Evolutionary conservation across 495 filamentous ascomycete genomes (phyloP).

Genomic region (Pyrenula aspistea): DNA sequence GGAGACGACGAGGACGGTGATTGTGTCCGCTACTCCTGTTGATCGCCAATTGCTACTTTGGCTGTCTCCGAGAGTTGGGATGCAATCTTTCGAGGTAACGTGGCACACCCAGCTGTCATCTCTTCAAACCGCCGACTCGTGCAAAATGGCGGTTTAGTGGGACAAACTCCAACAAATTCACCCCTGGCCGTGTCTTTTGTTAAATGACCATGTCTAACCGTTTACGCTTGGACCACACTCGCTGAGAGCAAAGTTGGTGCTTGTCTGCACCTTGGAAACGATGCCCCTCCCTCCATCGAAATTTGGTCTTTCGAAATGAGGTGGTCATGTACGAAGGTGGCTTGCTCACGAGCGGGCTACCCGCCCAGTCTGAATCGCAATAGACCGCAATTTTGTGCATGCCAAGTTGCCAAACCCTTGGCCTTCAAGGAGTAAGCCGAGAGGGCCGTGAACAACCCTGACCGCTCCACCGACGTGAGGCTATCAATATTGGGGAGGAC

Average conservation of each 20-base stretch:
- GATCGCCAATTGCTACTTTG: not conserved
- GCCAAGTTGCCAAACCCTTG: not conserved
- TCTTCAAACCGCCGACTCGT: not conserved
- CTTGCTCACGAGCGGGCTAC: not conserved
- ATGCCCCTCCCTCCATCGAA: not conserved
- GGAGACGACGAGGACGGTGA: not conserved
- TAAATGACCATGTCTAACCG: not conserved
- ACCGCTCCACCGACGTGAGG: not conserved
- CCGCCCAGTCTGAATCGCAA: not conserved
- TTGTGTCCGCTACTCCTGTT: not conserved
- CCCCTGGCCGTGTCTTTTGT: not conserved
- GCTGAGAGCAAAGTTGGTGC: not conserved
- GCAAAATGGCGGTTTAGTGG: not conserved
- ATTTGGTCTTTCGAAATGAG: not conserved
- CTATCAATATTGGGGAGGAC: not conserved
- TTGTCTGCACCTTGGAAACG: not conserved
- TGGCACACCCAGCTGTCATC: not conserved
- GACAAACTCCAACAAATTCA: not conserved
- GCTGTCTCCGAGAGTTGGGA: not conserved
- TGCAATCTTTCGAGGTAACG: not conserved
- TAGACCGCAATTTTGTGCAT: not conserved
- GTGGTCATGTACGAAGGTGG: not conserved
- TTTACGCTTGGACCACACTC: not conserved
- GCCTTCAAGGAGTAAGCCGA: not conserved
- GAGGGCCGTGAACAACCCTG: not conserved